Conservation (phyloP, 169 alveolate genomes). For the Cryptosporidium sp. region DNA sequence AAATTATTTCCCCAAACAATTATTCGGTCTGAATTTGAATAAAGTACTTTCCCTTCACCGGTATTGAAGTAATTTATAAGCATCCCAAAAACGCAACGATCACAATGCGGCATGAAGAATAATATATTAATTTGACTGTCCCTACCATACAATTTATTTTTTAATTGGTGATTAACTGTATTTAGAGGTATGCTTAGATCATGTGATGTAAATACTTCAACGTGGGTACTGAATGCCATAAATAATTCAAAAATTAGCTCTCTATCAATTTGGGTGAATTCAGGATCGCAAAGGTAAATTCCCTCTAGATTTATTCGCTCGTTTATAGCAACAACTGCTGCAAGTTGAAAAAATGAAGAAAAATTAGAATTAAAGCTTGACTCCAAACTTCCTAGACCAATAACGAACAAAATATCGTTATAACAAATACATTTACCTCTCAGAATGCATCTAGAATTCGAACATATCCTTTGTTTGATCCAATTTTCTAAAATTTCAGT, state of each 20-base stretch:
- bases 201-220: slow-evolving; percentile 45
- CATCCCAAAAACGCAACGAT: slow-evolving; percentile 73
- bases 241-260: slow-evolving; percentile 48
- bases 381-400: slow-evolving; percentile 70
- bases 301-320: slow-evolving; percentile 38
- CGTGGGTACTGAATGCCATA: slow-evolving; percentile 5
- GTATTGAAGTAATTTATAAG: slow-evolving; percentile 20
- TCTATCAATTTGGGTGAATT: slow-evolving; percentile 42
- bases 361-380: background rate
- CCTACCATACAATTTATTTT: slow-evolving; percentile 20
- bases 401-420: slow-evolving; percentile 1
- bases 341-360: slow-evolving; percentile 48
- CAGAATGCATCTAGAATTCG: background rate
- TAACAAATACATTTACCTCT: background rate
- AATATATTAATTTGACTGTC: slow-evolving; percentile 1
- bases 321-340: slow-evolving; percentile 30
- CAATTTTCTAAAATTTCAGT: slow-evolving; percentile 12
- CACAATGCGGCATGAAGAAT: slow-evolving; percentile 71
- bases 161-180: background rate
- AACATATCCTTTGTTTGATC: background rate
- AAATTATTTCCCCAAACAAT: slow-evolving; percentile 73
- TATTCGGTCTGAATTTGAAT: slow-evolving; percentile 12
- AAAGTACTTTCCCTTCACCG: slow-evolving; percentile 33
- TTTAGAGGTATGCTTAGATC: slow-evolving; percentile 42
- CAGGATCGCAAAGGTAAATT: slow-evolving; percentile 73